Evolutionary conservation across 306 rosid species (phyloP).

Genomic region (Prunus fruticosa): DNA sequence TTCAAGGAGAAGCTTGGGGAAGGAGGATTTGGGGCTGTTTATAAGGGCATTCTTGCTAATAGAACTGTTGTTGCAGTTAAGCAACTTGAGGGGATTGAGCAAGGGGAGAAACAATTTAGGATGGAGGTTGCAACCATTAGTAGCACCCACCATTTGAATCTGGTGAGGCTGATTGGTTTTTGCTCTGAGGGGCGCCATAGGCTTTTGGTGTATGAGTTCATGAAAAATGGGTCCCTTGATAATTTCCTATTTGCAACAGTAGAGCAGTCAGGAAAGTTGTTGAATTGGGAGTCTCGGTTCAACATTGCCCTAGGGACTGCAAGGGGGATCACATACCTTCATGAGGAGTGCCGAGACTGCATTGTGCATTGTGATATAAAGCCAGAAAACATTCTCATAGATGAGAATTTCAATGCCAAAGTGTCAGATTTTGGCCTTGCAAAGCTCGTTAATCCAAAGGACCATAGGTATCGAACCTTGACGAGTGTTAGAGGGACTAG

Average conservation of each 20-base stretch:
- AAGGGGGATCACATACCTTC: slow-evolving; percentile 84
- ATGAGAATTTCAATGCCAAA: slow-evolving; percentile 63
- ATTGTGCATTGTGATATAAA: slow-evolving; percentile 86
- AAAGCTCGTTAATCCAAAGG: slow-evolving; percentile 58
- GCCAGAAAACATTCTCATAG: slow-evolving; percentile 86
- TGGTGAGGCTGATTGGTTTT: slow-evolving; percentile 83
- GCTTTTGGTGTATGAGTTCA: slow-evolving; percentile 83
- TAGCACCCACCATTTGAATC: slow-evolving; percentile 86
- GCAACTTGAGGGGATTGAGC: slow-evolving; percentile 83
- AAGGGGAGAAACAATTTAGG: slow-evolving; percentile 85
- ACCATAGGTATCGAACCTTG: slow-evolving; percentile 61
- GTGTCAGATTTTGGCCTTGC: slow-evolving; percentile 92
- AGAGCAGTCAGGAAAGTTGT: slow-evolving; percentile 41
- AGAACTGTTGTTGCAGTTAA: slow-evolving; percentile 76
- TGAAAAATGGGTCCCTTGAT: slow-evolving; percentile 82
- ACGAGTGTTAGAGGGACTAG: slow-evolving; percentile 76
- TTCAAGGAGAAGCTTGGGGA: slow-evolving; percentile 91
- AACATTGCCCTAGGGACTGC: slow-evolving; percentile 74
- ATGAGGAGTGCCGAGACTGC: slow-evolving; percentile 89
- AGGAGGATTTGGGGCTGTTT: slow-evolving; percentile 86
- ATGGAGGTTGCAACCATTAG: slow-evolving; percentile 88
- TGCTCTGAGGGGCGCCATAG: slow-evolving; percentile 87
- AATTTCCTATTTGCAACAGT: slow-evolving; percentile 45
- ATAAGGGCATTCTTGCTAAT: slow-evolving; percentile 63
- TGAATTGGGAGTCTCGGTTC: slow-evolving; percentile 70